These are phyloP conservation scores for Arthrocladium fulminans DNA, from an alignment of 2,329 filamentous ascomycete genomes.

Conservation along the genomic window DNA sequence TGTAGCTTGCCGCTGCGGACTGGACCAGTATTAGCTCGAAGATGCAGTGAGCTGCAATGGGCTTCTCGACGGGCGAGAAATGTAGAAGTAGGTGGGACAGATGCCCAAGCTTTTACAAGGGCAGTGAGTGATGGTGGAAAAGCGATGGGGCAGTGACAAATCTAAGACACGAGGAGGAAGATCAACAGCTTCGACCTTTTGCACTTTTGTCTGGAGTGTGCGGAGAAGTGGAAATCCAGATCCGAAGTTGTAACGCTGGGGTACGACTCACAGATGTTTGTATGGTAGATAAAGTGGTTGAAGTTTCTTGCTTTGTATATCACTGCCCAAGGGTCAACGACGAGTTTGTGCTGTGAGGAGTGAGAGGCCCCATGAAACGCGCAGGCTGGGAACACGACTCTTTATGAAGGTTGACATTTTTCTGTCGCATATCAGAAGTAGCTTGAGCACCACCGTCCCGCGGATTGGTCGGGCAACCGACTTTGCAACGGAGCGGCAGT, in stretches of 20 bases:
- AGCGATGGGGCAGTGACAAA: conserved; percentile 2
- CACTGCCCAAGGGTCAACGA: neutral
- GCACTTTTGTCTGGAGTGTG: neutral
- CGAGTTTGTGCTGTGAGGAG: neutral
- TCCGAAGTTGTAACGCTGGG: neutral
- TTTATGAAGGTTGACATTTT: conserved; percentile 1
- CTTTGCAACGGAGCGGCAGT: neutral
- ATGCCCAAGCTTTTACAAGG: conserved; percentile 1
- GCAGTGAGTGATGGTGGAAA: conserved; percentile 4
- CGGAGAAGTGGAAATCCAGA: neutral
- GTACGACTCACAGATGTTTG: neutral
- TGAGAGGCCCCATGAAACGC: neutral
- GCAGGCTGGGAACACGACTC: conserved; percentile 4
- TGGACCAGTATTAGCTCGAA: conserved; percentile 6
- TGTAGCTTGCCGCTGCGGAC: conserved; percentile 1
- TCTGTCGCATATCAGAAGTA: neutral
- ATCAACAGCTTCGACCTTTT: conserved; percentile 1
- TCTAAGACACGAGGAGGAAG: conserved; percentile 7
- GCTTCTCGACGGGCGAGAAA: conserved; percentile 10
- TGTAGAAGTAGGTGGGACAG: conserved; percentile 5
- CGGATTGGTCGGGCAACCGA: conserved; percentile 7
- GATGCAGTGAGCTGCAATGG: conserved; percentile 7
- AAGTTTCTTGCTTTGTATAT: neutral
- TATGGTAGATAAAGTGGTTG: neutral
- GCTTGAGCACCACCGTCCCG: neutral